Evolutionary conservation across 2,329 filamentous ascomycete genomes (phyloP).

Genomic region (Colletotrichum aenigma): DNA sequence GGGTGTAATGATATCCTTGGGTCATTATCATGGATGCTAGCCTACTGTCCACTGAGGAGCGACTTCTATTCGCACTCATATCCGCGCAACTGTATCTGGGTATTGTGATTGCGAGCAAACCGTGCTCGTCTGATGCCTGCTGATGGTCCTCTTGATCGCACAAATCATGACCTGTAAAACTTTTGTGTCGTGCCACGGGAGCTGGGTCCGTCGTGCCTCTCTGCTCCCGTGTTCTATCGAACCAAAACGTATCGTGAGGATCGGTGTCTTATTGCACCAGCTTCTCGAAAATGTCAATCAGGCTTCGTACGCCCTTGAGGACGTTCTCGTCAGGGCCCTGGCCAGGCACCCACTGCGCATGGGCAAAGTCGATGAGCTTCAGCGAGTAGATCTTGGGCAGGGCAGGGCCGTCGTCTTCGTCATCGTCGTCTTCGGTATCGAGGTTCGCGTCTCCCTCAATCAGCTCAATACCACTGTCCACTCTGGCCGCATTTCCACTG

Average conservation of each 20-base stretch:
- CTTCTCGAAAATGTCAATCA: conserved; percentile 73
- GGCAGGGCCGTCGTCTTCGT: conserved; percentile 45
- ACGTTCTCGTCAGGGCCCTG: conserved; percentile 86
- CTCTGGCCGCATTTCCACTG: conserved; percentile 43
- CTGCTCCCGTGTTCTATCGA: neutral
- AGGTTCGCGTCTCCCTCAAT: conserved; percentile 29
- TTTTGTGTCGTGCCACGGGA: neutral
- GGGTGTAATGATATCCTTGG: conserved; percentile 6
- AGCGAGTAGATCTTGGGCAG: conserved; percentile 74
- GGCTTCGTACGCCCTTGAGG: conserved; percentile 74
- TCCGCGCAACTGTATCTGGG: conserved; percentile 11
- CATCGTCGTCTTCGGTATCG: neutral
- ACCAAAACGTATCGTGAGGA: neutral
- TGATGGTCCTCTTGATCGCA: neutral
- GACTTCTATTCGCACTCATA: conserved; percentile 12
- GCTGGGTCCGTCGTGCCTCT: neutral
- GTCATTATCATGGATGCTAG: conserved; percentile 19
- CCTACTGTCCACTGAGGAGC: conserved; percentile 9
- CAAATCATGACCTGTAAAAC: conserved; percentile 4
- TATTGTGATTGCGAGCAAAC: conserved; percentile 5
- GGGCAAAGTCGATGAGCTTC: conserved; percentile 96
- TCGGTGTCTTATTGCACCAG: conserved; percentile 44
- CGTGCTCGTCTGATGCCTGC: conserved; percentile 8
- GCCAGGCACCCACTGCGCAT: conserved; percentile 83
- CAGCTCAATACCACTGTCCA: conserved; percentile 59